phyloP scores from a whole-genome alignment of 352 stramenopile genomes.

The Globisporangium lucens region DNA sequence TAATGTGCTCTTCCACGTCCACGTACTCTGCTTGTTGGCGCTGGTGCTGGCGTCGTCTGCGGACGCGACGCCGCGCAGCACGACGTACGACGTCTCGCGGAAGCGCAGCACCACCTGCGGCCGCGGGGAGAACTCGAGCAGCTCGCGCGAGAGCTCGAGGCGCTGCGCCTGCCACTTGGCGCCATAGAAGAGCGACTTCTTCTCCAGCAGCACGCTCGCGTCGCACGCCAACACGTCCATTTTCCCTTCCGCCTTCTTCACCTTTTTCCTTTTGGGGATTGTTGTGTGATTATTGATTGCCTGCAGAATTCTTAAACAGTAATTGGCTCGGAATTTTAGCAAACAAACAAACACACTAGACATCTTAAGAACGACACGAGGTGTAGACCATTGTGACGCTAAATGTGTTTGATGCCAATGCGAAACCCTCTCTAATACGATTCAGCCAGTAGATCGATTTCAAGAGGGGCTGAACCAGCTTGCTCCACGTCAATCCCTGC shows the following conservation, averaged over 20 bases:
- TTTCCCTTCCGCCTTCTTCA: not conserved
- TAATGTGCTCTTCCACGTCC: not conserved
- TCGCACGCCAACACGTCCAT: not conserved
- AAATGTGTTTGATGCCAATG: no score
- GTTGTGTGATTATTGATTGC: no score
- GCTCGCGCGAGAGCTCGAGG: constrained; percentile 19
- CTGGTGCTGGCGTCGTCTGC: not conserved
- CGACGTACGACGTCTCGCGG: constrained; percentile 25
- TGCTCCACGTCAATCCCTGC: not conserved
- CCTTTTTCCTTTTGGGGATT: no score
- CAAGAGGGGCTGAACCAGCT: not conserved
- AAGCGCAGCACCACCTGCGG: constrained; percentile 35
- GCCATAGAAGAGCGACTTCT: constrained; percentile 33
- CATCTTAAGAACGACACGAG: no score
- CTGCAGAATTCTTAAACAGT: no score
- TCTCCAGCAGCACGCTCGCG: constrained; percentile 36
- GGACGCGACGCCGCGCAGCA: constrained; percentile 11
- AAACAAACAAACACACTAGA: no score
- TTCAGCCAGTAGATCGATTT: not conserved
- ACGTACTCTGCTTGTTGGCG: constrained; percentile 17
- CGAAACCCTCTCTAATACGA: not conserved
- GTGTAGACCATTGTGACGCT: no score
- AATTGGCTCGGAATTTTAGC: no score
- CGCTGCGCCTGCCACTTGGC: constrained; percentile 30
- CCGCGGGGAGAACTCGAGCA: constrained; percentile 30